These are phyloP conservation scores for Penicillium sp. DNA, from an alignment of 2,329 filamentous ascomycete species.

Conservation along the genomic window DNA sequence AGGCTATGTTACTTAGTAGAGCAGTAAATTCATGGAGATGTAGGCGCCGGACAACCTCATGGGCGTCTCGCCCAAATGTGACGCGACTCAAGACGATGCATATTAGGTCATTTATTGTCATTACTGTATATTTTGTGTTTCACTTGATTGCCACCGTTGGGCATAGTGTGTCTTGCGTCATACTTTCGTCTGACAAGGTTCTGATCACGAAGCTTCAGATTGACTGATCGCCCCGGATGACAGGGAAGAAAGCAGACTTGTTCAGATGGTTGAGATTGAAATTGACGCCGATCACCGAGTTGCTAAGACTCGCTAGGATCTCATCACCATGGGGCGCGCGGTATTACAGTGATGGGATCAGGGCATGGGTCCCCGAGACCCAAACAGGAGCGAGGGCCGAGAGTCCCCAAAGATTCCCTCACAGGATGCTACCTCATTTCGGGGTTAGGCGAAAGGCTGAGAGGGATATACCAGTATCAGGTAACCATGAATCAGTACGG, in stretches of 20 bases:
- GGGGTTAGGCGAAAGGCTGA: background rate
- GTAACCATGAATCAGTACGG: background rate
- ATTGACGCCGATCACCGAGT: background rate
- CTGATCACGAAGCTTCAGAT: background rate
- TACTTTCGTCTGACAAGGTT: background rate
- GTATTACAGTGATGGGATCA: background rate
- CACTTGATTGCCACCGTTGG: background rate
- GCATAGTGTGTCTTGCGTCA: conserved; percentile 1
- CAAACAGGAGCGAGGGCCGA: background rate
- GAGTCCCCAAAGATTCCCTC: background rate
- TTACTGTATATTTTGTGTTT: background rate
- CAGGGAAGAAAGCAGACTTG: background rate
- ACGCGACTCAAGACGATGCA: background rate
- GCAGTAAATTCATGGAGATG: background rate
- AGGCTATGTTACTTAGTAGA: too few species aligned
- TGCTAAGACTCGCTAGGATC: background rate
- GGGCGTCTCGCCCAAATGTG: background rate
- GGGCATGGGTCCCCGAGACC: background rate
- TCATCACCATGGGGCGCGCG: background rate
- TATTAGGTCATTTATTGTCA: background rate
- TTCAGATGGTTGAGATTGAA: background rate
- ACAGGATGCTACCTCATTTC: background rate
- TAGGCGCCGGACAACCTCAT: background rate
- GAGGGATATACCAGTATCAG: background rate
- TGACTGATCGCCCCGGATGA: background rate